A percentile compares a stretch with the other conserved stretches of the same genome.
phyloP scores from a whole-genome alignment of 179 eudicot genomes.

The Gypsophila paniculata region DNA sequence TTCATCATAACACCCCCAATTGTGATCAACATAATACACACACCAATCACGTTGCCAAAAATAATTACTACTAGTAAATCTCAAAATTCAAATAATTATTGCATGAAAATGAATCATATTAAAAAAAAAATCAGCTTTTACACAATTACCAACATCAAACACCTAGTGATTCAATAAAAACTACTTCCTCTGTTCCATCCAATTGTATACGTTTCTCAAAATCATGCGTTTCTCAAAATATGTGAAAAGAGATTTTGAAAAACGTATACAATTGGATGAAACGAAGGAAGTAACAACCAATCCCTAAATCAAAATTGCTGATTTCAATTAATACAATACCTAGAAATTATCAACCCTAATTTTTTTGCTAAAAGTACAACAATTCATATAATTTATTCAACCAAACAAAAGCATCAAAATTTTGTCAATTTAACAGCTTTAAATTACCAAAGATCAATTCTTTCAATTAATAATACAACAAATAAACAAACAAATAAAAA shows the following conservation, averaged over 20 bases:
- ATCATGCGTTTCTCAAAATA: no score
- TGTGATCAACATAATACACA: background rate
- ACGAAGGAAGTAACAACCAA: no score
- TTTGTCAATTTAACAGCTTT: constrained; percentile 10
- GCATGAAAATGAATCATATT: background rate
- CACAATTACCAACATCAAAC: background rate
- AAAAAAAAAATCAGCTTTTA: background rate
- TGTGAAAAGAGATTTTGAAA: no score
- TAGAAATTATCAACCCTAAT: background rate
- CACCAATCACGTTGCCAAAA: background rate
- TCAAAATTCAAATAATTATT: background rate
- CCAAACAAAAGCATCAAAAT: background rate
- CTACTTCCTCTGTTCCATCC: no score
- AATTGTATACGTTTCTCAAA: no score
- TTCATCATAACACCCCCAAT: background rate
- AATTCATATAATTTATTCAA: background rate
- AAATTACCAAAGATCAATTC: background rate
- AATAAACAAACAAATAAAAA: background rate
- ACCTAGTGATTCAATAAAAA: background rate
- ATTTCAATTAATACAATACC: background rate
- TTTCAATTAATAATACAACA: background rate
- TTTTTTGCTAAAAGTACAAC: background rate
- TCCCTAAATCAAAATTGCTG: background rate
- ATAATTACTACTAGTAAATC: background rate
- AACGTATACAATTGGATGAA: no score